Percentiles rank a stretch among this genome's conserved stretches.
Conservation (phyloP, 1,139 yeast species). For the Yamadazyma taylorii region DNA sequence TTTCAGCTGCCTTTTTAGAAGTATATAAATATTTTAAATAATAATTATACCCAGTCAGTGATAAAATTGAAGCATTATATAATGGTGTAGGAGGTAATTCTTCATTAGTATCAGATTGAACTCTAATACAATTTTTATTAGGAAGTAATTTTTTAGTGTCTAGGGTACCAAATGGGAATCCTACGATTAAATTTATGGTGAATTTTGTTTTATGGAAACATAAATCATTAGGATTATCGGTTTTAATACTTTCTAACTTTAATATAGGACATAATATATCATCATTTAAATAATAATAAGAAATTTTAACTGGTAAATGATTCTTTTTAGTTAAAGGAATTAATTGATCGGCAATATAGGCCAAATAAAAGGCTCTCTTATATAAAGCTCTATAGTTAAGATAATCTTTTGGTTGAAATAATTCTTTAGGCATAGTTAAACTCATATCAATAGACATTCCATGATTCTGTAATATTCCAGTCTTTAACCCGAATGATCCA, state of each 20-base stretch:
- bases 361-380: constrained; percentile 84
- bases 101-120: constrained; percentile 50
- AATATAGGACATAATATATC: constrained; percentile 68
- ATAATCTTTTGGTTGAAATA: constrained; percentile 86
- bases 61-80: constrained; percentile 77
- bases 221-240: constrained; percentile 49
- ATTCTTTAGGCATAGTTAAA: constrained; percentile 72
- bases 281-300: constrained; percentile 61
- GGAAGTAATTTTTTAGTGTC: constrained; percentile 77
- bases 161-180: constrained; percentile 69
- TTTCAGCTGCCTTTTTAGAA: constrained; percentile 71
- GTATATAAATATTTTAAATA: constrained; percentile 76
- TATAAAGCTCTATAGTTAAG: constrained; percentile 86
- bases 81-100: constrained; percentile 74
- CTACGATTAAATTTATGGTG: constrained; percentile 68
- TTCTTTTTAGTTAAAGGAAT: constrained; percentile 54
- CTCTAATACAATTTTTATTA: constrained; percentile 75
- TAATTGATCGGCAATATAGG: constrained; percentile 69
- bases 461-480: constrained; percentile 53
- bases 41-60: constrained; percentile 66
- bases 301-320: constrained; percentile 53
- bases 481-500: constrained; percentile 87
- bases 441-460: constrained; percentile 75
- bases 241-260: constrained; percentile 50
- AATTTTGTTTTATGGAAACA: constrained; percentile 69